Percentiles rank a stretch among this genome's conserved stretches.
These are phyloP conservation scores for Phlyctochytrium arcticum DNA, from an alignment of 192 early-diverging fungal genomes.

Conservation along the genomic window DNA sequence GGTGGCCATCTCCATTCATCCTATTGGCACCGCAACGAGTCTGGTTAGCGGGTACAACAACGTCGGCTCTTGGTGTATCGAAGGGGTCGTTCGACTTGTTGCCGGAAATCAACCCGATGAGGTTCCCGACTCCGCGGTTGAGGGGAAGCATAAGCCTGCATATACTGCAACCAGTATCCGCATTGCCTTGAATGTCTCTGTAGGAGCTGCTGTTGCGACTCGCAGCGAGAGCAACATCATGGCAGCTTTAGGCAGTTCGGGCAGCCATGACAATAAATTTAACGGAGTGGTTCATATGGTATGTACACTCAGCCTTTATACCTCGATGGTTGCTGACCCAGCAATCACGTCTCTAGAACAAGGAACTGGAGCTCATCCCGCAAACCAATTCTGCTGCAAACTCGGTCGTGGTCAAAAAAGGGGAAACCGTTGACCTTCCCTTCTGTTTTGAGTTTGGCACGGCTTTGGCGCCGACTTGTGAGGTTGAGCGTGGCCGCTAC, in stretches of 20 bases:
- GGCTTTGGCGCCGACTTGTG: conserved; percentile 12
- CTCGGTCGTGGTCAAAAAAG: conserved; percentile 11
- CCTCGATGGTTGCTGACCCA: not conserved
- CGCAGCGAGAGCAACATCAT: conserved; percentile 11
- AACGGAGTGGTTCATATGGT: conserved; percentile 25
- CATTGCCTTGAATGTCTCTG: conserved; percentile 10
- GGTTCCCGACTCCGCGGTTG: not conserved
- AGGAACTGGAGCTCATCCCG: conserved; percentile 18
- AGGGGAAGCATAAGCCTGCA: conserved; percentile 1
- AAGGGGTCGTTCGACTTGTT: conserved; percentile 15
- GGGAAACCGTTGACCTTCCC: conserved; percentile 17
- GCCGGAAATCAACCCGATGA: conserved; percentile 3
- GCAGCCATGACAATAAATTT: conserved; percentile 12
- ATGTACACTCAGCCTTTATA: not conserved
- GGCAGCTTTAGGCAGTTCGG: conserved; percentile 10
- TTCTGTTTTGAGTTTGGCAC: conserved; percentile 22
- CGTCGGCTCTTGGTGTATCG: conserved; percentile 18
- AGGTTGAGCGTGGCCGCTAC: conserved; percentile 19
- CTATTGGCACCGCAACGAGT: conserved; percentile 1
- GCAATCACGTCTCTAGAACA: not conserved
- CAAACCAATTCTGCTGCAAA: conserved; percentile 16
- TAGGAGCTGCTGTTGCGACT: conserved; percentile 4
- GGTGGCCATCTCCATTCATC: conserved; percentile 25
- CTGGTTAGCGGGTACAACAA: conserved; percentile 26
- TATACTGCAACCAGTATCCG: conserved; percentile 18